phyloP scores from a whole-genome alignment of 768 basidiomycete genomes.

The Xanthoconium stramineum region DNA sequence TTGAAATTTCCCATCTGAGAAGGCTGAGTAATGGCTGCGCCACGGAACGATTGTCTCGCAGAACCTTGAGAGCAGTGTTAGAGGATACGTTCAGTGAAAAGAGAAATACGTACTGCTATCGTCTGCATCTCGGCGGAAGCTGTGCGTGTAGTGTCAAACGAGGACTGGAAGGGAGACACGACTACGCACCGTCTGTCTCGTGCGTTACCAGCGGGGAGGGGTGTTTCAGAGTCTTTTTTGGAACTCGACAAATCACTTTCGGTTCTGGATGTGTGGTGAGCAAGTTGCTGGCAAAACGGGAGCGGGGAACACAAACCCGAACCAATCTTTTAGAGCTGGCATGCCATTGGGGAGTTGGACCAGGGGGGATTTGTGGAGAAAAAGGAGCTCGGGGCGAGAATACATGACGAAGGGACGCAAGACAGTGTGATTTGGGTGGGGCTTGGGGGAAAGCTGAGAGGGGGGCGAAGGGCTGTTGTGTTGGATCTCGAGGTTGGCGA shows the following conservation, averaged over 20 bases:
- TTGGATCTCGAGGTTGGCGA: constrained; percentile 34
- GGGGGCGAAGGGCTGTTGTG: constrained; percentile 5
- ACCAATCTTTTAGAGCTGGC: constrained; percentile 85
- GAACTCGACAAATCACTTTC: constrained; percentile 45
- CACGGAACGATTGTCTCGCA: constrained; percentile 65
- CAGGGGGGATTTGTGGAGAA: constrained; percentile 70
- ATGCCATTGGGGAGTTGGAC: constrained; percentile 69
- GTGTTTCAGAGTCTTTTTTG: constrained; percentile 60
- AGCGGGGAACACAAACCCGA: constrained; percentile 57
- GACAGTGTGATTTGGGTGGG: constrained; percentile 21
- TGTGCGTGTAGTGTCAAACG: constrained; percentile 29
- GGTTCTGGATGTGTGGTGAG: constrained; percentile 34
- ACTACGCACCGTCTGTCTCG: constrained; percentile 65
- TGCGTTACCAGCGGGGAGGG: constrained; percentile 46
- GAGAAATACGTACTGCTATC: constrained; percentile 54
- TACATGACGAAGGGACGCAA: constrained; percentile 58
- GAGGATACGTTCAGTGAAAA: constrained; percentile 1
- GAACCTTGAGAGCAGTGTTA: constrained; percentile 40
- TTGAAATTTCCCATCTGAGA: constrained; percentile 94
- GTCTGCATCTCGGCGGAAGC: constrained; percentile 74
- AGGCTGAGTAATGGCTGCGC: constrained; percentile 63
- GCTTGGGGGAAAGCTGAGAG: constrained; percentile 6
- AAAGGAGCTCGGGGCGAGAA: constrained; percentile 64
- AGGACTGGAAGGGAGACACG: neutral
- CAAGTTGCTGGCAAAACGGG: constrained; percentile 1